Base-by-base conservation (phyloP, 306 rosid species). In the Castanea sativa region DNA sequence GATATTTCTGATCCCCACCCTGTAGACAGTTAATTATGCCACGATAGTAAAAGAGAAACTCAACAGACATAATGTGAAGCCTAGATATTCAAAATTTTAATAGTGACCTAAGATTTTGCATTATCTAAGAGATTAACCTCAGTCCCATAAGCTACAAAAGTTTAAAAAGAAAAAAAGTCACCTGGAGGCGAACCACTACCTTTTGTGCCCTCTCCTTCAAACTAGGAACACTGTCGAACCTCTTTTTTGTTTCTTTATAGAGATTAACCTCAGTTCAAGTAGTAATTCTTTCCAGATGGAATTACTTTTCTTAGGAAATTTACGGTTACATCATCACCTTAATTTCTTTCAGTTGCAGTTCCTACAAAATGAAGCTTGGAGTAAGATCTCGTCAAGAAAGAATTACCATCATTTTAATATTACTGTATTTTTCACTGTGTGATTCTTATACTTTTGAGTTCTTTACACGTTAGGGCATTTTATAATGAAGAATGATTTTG, bases 181-280 rank as follows among this genome's bases (percentile, higher is more conserved):
- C 99, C 97, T 93, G 98, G 57, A 96, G 98, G 70, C 56, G 91
- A 83, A 96, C 89, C 70, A 96, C 98, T 52, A 97, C 93, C 84
- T 84, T 89, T 55, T 93, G 97, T 75, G 99, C 98, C 81, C 85
- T 91, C 85, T 80, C 89, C 88, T 96, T 93, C 58, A 96, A 96
- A 80, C 81, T 90, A 52, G 92, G 85, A 86, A 93, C 99, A 60
- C 80, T 85, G 76, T 93, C 98, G 56, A 93, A 96, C 76, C 88
- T 96, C 89, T 73, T 78, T 82, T 93, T 93, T 65, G 98, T 90
- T 49, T 91, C 94, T 91, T 93, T 96, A 80, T 93, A 96, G 84
- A 96, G 27, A 25, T 25, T 25, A 25, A 25, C 27, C 27, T 25
- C 27, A 25, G 2, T 25, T 25, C 27, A 25, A 25, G 27, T 25